A percentile compares a stretch with the other conserved stretches of the same genome.
These are phyloP conservation scores for Plasmopara viticola DNA, from an alignment of 352 stramenopile genomes.

Conservation along the genomic window DNA sequence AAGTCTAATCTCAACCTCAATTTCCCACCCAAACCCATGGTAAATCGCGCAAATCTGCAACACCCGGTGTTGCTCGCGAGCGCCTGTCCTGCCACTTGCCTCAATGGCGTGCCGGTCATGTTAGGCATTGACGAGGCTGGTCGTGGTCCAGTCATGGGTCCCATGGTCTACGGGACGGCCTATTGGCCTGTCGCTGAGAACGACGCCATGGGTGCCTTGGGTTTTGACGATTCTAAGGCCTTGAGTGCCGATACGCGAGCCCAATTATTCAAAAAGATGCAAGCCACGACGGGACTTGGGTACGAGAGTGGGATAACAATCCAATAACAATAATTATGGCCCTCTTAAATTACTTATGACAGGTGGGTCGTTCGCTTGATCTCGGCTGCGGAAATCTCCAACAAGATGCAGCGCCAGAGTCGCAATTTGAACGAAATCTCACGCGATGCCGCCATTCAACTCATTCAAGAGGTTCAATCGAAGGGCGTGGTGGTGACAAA, in stretches of 20 bases:
- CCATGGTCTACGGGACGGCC: constrained; percentile 92
- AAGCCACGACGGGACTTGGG: constrained; percentile 53
- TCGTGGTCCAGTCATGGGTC: constrained; percentile 89
- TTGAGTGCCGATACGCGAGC: constrained; percentile 83
- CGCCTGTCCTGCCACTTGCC: constrained; percentile 49
- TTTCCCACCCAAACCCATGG: constrained; percentile 4
- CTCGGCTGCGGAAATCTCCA: constrained; percentile 89
- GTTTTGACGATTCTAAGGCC: constrained; percentile 95
- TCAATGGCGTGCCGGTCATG: constrained; percentile 73
- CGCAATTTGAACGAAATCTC: constrained; percentile 93
- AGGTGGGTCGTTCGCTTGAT: constrained; percentile 90
- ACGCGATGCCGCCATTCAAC: constrained; percentile 89
- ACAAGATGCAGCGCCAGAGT: constrained; percentile 91
- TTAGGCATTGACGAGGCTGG: constrained; percentile 95
- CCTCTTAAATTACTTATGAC: background rate
- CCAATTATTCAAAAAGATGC: constrained; percentile 87
- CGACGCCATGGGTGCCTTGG: constrained; percentile 73
- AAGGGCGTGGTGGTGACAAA: constrained; percentile 83
- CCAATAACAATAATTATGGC: background rate
- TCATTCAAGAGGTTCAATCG: constrained; percentile 88
- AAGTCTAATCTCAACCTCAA: too few species aligned
- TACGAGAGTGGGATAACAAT: constrained; percentile 20
- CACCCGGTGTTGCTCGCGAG: constrained; percentile 48
- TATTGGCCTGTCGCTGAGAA: constrained; percentile 83
- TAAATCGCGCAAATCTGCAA: constrained; percentile 35